phyloP scores from a whole-genome alignment of 306 rosid species.

The Inga leiocalycina region DNA sequence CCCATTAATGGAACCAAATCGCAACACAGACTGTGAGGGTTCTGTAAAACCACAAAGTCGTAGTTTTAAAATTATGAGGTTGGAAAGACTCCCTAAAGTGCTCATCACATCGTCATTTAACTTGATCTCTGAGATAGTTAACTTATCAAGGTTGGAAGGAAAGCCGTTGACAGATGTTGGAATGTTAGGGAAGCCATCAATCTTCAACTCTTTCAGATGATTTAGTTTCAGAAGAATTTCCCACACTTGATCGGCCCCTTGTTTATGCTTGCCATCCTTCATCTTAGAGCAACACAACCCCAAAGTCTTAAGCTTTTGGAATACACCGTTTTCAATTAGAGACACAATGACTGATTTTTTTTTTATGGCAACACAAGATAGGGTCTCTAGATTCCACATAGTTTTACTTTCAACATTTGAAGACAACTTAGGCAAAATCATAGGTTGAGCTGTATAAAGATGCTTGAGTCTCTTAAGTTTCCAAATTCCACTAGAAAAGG shows the following conservation, averaged over 20 bases:
- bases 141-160: not conserved
- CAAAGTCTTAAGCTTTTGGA: not conserved
- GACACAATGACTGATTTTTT: not conserved
- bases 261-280: not conserved
- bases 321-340: not conserved
- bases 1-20: not conserved
- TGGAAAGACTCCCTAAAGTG: not conserved
- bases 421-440: not conserved
- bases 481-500: not conserved
- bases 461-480: not conserved
- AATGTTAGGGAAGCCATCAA: not conserved
- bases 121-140: no score
- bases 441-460: not conserved
- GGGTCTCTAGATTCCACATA: not conserved
- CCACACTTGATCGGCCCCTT: not conserved
- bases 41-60: rapidly evolving
- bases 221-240: not conserved
- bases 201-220: not conserved
- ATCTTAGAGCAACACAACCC: not conserved
- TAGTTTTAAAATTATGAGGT: not conserved
- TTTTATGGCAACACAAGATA: not conserved
- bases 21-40: not conserved
- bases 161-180: not conserved
- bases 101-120: not conserved
- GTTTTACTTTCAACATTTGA: not conserved